Base-by-base conservation (phyloP, 371 early-diverging fungal species). In the Coemansia sp. region DNA sequence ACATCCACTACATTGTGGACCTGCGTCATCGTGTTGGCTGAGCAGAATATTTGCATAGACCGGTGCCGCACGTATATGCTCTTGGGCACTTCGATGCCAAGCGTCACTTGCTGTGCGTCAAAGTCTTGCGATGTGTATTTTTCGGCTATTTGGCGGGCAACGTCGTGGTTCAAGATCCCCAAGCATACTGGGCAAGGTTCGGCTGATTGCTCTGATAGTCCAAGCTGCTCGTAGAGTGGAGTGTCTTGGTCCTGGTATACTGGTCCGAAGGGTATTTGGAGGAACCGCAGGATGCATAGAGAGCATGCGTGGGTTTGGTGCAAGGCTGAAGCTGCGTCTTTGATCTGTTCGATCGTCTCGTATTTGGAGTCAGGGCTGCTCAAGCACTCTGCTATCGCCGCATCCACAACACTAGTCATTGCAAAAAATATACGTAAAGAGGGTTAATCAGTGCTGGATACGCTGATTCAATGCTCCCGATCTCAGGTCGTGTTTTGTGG, bases 51-150 rank as follows among this genome's bases (percentile, higher is more conserved):
- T 26, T 61, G 59, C 54, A 71, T 61, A 5, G 76, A 55, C 6
- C 62, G 63, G 22, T 76, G 71, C 42, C 76, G 51, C 24, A 76
- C 40, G 11, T 67, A 67, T 2, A 76, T 47, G 63, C 65, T 64
- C 47, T 71, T 71, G 34, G 76, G 76, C 0, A 76, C 59, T 59
- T 76, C 76, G 4, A 76, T 29, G 14, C 55, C 64, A 5, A 76
- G 57, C 2, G 22, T 18, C 1, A 64, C 62, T 3, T 58, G 52
- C 14, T 16, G 7, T 8, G 68, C 37, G 34, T 76, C 76, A 24
- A 48, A 76, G 24, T 14, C 51, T 42, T 76, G 53, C 24, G 26
- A 40, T 13, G 42, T 55, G 45, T 57, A 76, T 11, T 10, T 27
- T 11, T 42, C 24, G 7, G 48, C 65, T 11, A 65, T 53, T 26